Conservation (phyloP, 1,284 basidiomycete species). For the Schizophyllum amplum region DNA sequence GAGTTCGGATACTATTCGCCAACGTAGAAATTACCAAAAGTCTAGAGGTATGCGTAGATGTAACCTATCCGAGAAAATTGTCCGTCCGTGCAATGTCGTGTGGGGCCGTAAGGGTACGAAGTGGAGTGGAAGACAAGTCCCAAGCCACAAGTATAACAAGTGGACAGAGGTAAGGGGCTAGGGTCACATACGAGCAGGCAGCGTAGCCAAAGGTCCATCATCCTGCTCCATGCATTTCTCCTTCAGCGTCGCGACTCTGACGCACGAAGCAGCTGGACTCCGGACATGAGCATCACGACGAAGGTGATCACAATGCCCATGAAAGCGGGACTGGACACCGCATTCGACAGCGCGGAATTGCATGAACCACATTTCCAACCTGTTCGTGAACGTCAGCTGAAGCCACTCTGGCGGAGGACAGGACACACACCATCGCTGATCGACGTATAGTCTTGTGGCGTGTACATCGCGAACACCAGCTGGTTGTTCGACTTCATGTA, state of each 20-base stretch:
- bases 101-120: background rate
- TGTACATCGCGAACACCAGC: slow-evolving; percentile 80
- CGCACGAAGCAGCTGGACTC: slow-evolving; percentile 51
- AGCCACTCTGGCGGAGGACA: background rate
- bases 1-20: too few species aligned
- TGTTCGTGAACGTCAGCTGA: background rate
- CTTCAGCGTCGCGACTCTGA: background rate
- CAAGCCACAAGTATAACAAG: too few species aligned
- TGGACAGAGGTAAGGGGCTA: too few species aligned
- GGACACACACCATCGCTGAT: slow-evolving; percentile 51
- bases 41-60: background rate
- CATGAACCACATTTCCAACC: slow-evolving; percentile 28
- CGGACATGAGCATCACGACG: slow-evolving; percentile 66
- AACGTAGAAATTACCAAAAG: background rate
- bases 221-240: too few species aligned
- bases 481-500: slow-evolving; percentile 63
- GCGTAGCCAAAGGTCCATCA: too few species aligned
- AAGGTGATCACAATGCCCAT: slow-evolving; percentile 61
- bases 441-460: slow-evolving; percentile 70
- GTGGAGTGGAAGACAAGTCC: too few species aligned
- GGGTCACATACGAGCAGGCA: too few species aligned
- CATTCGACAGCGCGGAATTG: slow-evolving; percentile 32
- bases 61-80: background rate
- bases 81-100: background rate
- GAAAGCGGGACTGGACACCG: slow-evolving; percentile 51